These are phyloP conservation scores for Cyathus striatus DNA, from an alignment of 768 basidiomycete species.

Conservation along the genomic window DNA sequence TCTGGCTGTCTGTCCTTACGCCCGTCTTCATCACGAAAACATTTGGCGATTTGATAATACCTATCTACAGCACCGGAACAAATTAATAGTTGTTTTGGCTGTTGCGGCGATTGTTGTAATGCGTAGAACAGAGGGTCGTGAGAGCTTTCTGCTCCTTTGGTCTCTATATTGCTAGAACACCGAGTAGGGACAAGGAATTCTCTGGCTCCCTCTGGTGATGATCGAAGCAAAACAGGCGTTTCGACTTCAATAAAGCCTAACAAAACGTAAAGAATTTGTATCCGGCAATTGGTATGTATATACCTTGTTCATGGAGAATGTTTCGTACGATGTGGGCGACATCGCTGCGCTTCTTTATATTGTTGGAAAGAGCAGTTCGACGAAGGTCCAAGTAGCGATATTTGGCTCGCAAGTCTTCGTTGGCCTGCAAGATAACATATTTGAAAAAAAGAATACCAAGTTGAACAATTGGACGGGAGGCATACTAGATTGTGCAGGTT, in stretches of 20 bases:
- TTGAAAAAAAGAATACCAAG: too few species aligned
- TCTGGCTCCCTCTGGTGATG: slow-evolving; percentile 90
- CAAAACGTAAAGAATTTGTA: not conserved
- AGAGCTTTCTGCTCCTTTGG: slow-evolving; percentile 16
- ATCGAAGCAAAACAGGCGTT: slow-evolving; percentile 86
- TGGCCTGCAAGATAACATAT: slow-evolving; percentile 45
- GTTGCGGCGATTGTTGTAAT: slow-evolving; percentile 91
- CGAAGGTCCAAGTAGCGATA: slow-evolving; percentile 90
- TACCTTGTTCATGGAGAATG: slow-evolving; percentile 70
- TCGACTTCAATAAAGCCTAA: slow-evolving; percentile 90
- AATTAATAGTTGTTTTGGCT: slow-evolving; percentile 91
- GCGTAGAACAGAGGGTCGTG: slow-evolving; percentile 67
- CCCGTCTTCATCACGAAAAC: slow-evolving; percentile 95
- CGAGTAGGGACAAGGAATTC: slow-evolving; percentile 91
- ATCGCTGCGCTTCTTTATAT: slow-evolving; percentile 75
- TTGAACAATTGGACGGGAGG: too few species aligned
- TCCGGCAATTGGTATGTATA: slow-evolving; percentile 1
- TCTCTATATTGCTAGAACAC: too few species aligned
- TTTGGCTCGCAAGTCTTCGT: slow-evolving; percentile 80
- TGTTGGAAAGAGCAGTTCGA: slow-evolving; percentile 63
- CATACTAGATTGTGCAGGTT: slow-evolving; percentile 71
- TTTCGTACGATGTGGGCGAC: slow-evolving; percentile 78
- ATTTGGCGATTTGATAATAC: slow-evolving; percentile 91
- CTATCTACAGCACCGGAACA: slow-evolving; percentile 85
- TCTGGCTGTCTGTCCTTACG: slow-evolving; percentile 94